Evolutionary conservation across 306 rosid genomes (phyloP).

Genomic region (Inga laurina): DNA sequence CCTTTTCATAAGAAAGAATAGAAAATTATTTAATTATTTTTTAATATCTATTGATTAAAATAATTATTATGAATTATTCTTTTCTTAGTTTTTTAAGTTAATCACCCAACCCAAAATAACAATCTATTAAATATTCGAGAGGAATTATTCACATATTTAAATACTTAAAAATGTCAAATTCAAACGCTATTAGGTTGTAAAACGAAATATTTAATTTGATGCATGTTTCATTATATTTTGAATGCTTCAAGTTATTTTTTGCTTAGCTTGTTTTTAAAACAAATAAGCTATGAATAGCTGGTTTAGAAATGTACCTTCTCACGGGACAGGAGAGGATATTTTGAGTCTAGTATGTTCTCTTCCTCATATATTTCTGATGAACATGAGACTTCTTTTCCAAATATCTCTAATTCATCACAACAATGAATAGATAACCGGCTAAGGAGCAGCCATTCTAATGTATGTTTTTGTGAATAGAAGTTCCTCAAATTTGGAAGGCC

Average conservation of each 20-base stretch:
- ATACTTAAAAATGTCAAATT: no score
- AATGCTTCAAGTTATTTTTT: not conserved
- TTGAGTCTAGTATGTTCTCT: not conserved
- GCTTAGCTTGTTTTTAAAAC: not conserved
- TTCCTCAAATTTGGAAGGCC: not conserved
- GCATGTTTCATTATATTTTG: not conserved
- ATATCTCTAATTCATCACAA: not conserved
- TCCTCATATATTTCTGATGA: not conserved
- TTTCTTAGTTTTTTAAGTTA: not conserved
- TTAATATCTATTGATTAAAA: no score
- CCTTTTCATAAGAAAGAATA: not conserved
- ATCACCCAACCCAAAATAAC: no score
- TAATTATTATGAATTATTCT: no score
- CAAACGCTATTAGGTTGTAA: not conserved
- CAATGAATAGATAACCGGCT: rapidly evolving
- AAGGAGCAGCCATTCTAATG: not conserved
- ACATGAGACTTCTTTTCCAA: not conserved
- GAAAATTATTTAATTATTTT: not conserved
- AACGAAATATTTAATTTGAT: not conserved
- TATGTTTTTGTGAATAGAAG: not conserved
- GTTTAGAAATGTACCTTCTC: not conserved
- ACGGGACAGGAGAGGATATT: not conserved
- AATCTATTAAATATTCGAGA: no score
- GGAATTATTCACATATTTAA: no score
- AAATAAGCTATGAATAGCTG: not conserved